phyloP scores from a whole-genome alignment of 805 yeast genomes.

The Tetrapisispora nanseiensis region DNA sequence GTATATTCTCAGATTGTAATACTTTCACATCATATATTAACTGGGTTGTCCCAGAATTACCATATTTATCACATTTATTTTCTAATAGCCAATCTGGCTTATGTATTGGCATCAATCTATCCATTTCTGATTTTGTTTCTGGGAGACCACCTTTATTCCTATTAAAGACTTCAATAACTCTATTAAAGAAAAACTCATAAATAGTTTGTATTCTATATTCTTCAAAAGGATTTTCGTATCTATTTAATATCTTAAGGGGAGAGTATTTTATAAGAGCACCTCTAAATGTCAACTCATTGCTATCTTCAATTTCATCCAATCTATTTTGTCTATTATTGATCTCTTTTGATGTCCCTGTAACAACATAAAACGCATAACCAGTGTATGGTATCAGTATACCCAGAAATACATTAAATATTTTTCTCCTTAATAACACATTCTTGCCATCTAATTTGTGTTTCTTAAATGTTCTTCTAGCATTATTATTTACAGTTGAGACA shows the following conservation, averaged over 20 bases:
- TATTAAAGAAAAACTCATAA: slow-evolving; percentile 69
- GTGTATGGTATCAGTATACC: slow-evolving; percentile 41
- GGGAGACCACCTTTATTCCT: slow-evolving; percentile 55
- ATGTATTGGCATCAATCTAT: slow-evolving; percentile 47
- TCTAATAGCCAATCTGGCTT: slow-evolving; percentile 45
- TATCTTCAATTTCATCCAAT: slow-evolving; percentile 10
- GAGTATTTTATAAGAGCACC: slow-evolving; percentile 31
- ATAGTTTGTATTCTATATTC: slow-evolving; percentile 87
- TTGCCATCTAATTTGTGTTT: not conserved
- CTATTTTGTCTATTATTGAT: slow-evolving; percentile 37
- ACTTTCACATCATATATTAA: not conserved
- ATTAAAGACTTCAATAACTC: slow-evolving; percentile 63
- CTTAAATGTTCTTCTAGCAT: too few species aligned
- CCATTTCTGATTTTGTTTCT: slow-evolving; percentile 35
- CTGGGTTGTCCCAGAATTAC: slow-evolving; percentile 3
- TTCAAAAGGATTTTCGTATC: slow-evolving; percentile 82
- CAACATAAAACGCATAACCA: slow-evolving; percentile 54
- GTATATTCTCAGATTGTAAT: not conserved
- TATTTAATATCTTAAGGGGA: slow-evolving; percentile 52
- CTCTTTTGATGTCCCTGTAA: slow-evolving; percentile 43
- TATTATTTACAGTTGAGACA: not conserved
- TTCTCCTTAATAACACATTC: not conserved
- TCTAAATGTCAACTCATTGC: slow-evolving; percentile 10
- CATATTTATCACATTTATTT: slow-evolving; percentile 10
- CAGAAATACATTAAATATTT: not conserved